Percentiles rank a stretch among this genome's conserved stretches.
Evolutionary conservation across 2,329 filamentous ascomycete genomes (phyloP).

Genomic region (Stromatinia cepivora): DNA sequence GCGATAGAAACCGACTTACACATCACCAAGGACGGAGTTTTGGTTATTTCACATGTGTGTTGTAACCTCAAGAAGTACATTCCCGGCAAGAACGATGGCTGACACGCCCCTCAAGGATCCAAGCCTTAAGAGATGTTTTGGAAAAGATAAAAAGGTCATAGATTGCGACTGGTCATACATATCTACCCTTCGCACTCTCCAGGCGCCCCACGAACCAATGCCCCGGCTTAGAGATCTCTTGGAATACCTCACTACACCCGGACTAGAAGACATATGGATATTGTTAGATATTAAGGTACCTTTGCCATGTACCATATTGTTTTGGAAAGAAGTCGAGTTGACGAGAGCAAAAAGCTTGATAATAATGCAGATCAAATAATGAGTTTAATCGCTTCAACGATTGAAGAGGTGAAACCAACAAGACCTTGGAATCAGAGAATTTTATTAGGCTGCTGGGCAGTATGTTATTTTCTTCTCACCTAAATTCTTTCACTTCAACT

Average conservation of each 20-base stretch:
- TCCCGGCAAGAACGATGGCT: constrained; percentile 5
- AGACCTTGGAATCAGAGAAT: constrained; percentile 71
- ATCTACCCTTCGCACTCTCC: constrained; percentile 64
- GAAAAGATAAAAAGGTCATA: constrained; percentile 66
- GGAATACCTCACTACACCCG: constrained; percentile 65
- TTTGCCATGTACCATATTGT: background rate
- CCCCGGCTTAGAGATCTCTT: constrained; percentile 74
- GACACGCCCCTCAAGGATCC: constrained; percentile 56
- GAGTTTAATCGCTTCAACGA: constrained; percentile 61
- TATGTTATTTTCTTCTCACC: constrained; percentile 39
- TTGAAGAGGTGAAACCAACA: constrained; percentile 53
- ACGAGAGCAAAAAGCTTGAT: constrained; percentile 53
- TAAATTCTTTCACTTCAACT: background rate
- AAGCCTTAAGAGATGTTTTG: constrained; percentile 78
- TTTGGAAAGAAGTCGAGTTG: background rate
- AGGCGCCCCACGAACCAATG: constrained; percentile 69
- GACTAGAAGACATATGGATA: constrained; percentile 70
- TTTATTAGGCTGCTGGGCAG: constrained; percentile 80
- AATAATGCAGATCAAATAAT: constrained; percentile 73
- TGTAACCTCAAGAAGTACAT: constrained; percentile 27
- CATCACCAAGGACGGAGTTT: constrained; percentile 76
- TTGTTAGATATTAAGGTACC: constrained; percentile 83
- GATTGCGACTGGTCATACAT: constrained; percentile 79
- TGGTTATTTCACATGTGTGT: constrained; percentile 76
- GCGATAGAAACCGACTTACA: constrained; percentile 90